These are phyloP conservation scores for Gynostemma pentaphyllum DNA, from an alignment of 306 rosid genomes.

Conservation along the genomic window DNA sequence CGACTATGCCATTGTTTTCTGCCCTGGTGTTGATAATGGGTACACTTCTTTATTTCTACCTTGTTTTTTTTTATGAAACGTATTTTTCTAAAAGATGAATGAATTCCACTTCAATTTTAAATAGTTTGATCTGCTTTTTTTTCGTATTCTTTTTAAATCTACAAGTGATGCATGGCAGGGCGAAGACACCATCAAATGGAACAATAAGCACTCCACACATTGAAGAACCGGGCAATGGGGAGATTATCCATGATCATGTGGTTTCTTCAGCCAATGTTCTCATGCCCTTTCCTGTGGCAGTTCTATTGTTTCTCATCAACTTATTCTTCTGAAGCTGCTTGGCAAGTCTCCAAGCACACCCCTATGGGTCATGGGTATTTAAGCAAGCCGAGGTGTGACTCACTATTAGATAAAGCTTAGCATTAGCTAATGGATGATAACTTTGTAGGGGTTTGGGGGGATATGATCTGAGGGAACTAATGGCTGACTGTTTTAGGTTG, in stretches of 20 bases:
- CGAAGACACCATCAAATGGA: conserved; percentile 11
- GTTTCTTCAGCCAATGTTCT: conserved; percentile 41
- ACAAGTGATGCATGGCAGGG: conserved; percentile 21
- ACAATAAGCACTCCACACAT: conserved; percentile 24
- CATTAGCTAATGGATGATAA: too few relatives aligned
- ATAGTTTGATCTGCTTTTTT: background rate
- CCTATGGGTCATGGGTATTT: background rate
- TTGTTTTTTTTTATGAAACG: background rate
- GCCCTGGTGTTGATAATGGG: conserved; percentile 46
- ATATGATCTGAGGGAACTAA: background rate
- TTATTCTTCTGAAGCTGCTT: background rate
- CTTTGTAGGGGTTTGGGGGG: background rate
- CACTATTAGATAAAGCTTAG: too few relatives aligned
- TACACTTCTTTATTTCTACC: background rate
- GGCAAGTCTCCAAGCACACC: background rate
- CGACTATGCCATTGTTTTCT: conserved; percentile 62
- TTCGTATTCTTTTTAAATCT: too few relatives aligned
- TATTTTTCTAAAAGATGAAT: background rate
- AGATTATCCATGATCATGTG: conserved; percentile 14
- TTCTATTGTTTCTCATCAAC: conserved; percentile 16
- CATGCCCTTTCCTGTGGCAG: conserved; percentile 23
- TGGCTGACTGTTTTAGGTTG: background rate
- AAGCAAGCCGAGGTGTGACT: background rate
- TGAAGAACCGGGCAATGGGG: conserved; percentile 22
- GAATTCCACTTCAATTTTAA: too few relatives aligned